Evolutionary conservation across 441 rosid genomes (phyloP), one percentile per base, ranked within the genome.

Genomic region (Capsella rubella): DNA sequence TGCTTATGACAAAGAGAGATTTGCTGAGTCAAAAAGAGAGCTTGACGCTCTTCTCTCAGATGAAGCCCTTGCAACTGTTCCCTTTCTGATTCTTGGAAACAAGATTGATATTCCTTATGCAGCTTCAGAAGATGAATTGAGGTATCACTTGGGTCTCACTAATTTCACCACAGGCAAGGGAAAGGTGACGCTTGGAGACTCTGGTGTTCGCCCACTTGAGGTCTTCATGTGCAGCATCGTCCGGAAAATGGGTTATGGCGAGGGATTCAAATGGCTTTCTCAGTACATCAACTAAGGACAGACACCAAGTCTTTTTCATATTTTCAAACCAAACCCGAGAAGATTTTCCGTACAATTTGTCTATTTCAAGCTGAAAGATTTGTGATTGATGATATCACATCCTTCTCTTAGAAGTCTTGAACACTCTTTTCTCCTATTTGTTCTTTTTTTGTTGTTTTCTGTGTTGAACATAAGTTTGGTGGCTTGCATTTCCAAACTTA

Each of bases 91-190:
- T 64, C 79, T 88, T 45, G 95, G 93, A 56, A 91, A 89, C 92
- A 91, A 91, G 84, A 91, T 91, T n/a, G 97, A 88, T 74, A 84
- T 91, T 51, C 88, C 96, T 9, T 90, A 87, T 37, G 97, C 92
- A 18, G 96, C 91, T 18, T 90, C 96, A 1, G 96, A 92, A 79
- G 97, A 92, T 37, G 97, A 89, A 80, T 67, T 92, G 58, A 83
- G 95, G 42, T 87, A 57, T 80, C 84, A 86, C 80, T 85, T 88
- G 15, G 93, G 95, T 37, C 87, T 92, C 63, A 67, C 93, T 67
- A 89, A 83, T 85, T 92, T 90, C 87, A 92, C 93, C 61, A 90
- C 91, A 0, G 96, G 95, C 71, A 87, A 89, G 79, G 95, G 92
- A 0, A 87, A 84, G 69, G 87, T 85, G 15, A 82, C 84, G 11